Conservation (phyloP, 106 monocot genomes). For the Allium cepa region DNA sequence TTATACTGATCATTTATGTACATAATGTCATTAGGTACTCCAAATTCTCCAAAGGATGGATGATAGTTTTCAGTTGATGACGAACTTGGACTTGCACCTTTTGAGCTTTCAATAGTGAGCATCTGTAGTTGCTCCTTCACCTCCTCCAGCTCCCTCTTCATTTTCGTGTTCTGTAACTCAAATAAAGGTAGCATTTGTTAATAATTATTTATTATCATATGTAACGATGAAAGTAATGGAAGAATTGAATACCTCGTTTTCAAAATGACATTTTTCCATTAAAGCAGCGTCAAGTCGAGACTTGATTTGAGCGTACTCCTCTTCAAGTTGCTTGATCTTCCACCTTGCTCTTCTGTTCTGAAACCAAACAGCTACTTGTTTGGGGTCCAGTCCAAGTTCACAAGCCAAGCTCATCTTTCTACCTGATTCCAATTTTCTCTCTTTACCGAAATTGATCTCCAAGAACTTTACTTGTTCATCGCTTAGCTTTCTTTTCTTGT, state of each 20-base stretch:
- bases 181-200: neutral
- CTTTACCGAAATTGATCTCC: constrained; percentile 53
- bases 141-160: constrained; percentile 39
- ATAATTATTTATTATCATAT: neutral
- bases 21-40: constrained; percentile 15
- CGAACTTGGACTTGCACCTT: constrained; percentile 33
- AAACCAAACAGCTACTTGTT: constrained; percentile 81
- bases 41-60: constrained; percentile 16
- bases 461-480: constrained; percentile 58
- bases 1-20: constrained; percentile 9
- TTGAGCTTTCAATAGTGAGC: constrained; percentile 9
- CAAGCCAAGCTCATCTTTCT: constrained; percentile 44
- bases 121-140: constrained; percentile 44
- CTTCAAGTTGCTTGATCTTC: constrained; percentile 75
- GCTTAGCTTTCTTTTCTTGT: constrained; percentile 45
- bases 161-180: constrained; percentile 22
- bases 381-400: constrained; percentile 62
- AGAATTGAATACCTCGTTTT: constrained; percentile 37
- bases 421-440: constrained; percentile 58
- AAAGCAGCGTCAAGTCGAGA: constrained; percentile 32
- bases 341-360: constrained; percentile 61
- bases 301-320: constrained; percentile 47
- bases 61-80: constrained; percentile 31
- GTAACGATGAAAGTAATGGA: neutral
- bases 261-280: constrained; percentile 48